Conservation (phyloP, 129 eudicot species). For the Flaveria trinervia region DNA sequence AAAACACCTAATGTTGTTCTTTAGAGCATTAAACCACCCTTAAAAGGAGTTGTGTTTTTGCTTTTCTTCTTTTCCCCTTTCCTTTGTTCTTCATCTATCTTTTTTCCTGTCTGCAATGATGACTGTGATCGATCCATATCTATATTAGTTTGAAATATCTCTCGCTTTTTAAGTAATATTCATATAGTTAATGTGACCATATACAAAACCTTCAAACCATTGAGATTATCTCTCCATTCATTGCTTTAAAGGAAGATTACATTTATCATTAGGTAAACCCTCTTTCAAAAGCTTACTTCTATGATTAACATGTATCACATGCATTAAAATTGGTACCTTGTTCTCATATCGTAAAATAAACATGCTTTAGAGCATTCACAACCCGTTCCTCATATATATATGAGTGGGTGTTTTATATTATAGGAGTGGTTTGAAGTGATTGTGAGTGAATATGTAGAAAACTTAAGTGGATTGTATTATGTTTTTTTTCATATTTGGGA, state of each 20-base stretch:
- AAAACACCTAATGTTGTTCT: conserved; percentile 38
- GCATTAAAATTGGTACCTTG: not conserved
- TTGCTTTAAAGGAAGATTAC: conserved; percentile 29
- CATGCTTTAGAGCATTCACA: too few relatives aligned
- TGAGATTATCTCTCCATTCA: conserved; percentile 36
- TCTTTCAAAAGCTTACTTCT: not conserved
- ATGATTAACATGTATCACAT: not conserved
- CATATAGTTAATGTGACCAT: not conserved
- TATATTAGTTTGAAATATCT: conserved; percentile 26
- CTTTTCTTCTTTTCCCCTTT: conserved; percentile 31
- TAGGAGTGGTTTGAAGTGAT: too few relatives aligned
- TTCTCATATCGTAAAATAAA: not conserved
- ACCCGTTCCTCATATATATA: too few relatives aligned
- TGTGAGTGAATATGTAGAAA: too few relatives aligned
- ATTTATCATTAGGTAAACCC: conserved; percentile 11
- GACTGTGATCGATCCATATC: conserved; percentile 1
- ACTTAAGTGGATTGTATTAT: too few relatives aligned
- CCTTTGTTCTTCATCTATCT: conserved; percentile 36
- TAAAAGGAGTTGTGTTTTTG: conserved; percentile 39
- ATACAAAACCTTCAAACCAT: conserved; percentile 23
- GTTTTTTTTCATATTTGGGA: too few relatives aligned
- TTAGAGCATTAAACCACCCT: conserved; percentile 36
- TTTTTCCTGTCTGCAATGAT: conserved; percentile 42
- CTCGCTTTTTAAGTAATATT: too few relatives aligned
- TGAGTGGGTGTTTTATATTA: too few relatives aligned